Base-by-base conservation (phyloP, 2,329 filamentous ascomycete genomes). In the Talaromyces marneffei region DNA sequence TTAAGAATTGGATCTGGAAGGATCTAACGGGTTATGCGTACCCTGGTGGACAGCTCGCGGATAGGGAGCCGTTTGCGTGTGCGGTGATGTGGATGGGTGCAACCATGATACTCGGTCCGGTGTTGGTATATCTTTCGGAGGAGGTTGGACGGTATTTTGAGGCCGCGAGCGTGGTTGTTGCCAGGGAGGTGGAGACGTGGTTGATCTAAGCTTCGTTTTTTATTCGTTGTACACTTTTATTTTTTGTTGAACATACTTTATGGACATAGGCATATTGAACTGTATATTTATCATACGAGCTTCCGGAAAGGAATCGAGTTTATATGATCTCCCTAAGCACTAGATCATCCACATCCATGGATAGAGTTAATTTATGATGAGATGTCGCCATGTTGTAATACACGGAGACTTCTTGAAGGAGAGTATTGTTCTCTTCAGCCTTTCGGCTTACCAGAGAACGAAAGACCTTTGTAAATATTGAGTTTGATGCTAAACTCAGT, bases 1-100 rank as follows among this genome's bases (percentile, higher is more conserved):
- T 61, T 6, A 61, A 61, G 14, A 46, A 48, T 1, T 55, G 33
- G 42, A 61, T 61, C 8, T 61, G 59, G 59, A 33, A 46, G 27
- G 44, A 25, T 27, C 2, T 57, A 12, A 35, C 59, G 0, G 20
- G 33, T 14, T 61, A 61, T 35, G 16, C 42, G 9, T 61, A 61
- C 23, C 59, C 59, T 8, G 59, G 59, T 7, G 59, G 52, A 23
- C 18, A 56, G 4, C 52, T 61, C 9, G 52, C 59, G 3, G 42
- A 48, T 1, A 25, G 59, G 42, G 39, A 56, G 9, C 59, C 40
- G 6, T 56, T 61, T 50, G 52, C 59, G 1, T 39, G 31, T 25
- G 40, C 44, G 8, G 59, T 57, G 4, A 61, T 55, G 31, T 61
- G 59, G 59, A 56, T 61, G 23, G 59, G 50, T 2, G 8, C 40